These are phyloP conservation scores for Paraglomus occultum DNA, from an alignment of 192 early-diverging fungal genomes.

Conservation along the genomic window DNA sequence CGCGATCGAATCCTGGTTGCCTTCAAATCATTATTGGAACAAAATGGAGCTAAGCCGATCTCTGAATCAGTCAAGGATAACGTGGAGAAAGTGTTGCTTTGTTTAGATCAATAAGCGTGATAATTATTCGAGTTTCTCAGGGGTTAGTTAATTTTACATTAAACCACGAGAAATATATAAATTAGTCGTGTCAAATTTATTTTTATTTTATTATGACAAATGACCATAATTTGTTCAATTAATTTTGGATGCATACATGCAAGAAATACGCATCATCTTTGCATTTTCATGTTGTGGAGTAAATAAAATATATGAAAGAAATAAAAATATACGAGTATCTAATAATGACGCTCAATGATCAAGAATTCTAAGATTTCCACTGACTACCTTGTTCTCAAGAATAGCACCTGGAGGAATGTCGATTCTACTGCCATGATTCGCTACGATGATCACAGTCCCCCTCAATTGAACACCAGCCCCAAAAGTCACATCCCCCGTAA, in stretches of 20 bases:
- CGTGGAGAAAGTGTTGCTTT: not conserved
- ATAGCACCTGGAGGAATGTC: constrained; percentile 94
- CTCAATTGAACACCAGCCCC: constrained; percentile 85
- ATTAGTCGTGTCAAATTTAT: too few relatives aligned
- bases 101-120: not conserved
- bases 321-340: too few relatives aligned
- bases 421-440: constrained; percentile 96
- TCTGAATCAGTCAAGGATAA: not conserved
- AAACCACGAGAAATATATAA: too few relatives aligned
- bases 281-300: too few relatives aligned
- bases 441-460: constrained; percentile 98
- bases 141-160: too few relatives aligned
- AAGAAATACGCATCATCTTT: too few relatives aligned
- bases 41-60: not conserved
- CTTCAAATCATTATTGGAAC: constrained; percentile 5
- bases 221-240: too few relatives aligned
- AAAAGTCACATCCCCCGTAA: constrained; percentile 98
- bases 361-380: constrained; percentile 88
- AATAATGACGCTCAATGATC: constrained; percentile 57
- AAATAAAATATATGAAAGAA: too few relatives aligned
- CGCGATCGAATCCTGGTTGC: not conserved
- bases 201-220: too few relatives aligned
- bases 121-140: too few relatives aligned
- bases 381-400: constrained; percentile 98
- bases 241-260: too few relatives aligned